A percentile compares a stretch with the other conserved stretches of the same genome.
Evolutionary conservation across 75 land plant species (phyloP).

Genomic region (Pinus taeda): DNA sequence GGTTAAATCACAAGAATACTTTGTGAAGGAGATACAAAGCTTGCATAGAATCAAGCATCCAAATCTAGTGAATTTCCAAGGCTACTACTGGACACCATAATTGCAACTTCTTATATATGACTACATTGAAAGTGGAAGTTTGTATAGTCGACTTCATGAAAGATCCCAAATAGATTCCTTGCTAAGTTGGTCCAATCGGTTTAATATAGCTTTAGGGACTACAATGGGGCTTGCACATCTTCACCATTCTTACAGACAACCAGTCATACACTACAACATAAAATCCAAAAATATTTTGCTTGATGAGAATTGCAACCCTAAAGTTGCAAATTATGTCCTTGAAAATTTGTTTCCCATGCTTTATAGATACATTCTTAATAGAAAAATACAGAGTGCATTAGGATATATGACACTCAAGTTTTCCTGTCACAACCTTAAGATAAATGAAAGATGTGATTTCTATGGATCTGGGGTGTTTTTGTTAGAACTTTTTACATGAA

Average conservation of each 20-base stretch:
- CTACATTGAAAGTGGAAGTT: slow-evolving; percentile 69
- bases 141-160: slow-evolving; percentile 82
- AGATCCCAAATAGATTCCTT: slow-evolving; percentile 3
- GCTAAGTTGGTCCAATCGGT: slow-evolving; percentile 71
- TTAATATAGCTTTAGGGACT: slow-evolving; percentile 31
- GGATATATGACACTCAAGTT: slow-evolving; percentile 99
- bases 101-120: slow-evolving; percentile 94
- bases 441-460: slow-evolving; percentile 94
- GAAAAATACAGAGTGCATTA: slow-evolving; percentile 92
- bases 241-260: slow-evolving; percentile 34
- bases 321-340: slow-evolving; percentile 26
- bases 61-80: slow-evolving; percentile 74
- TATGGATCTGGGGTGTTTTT: slow-evolving; percentile 16
- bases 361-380: slow-evolving; percentile 77
- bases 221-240: slow-evolving; percentile 38
- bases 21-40: slow-evolving; percentile 74
- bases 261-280: slow-evolving; percentile 35
- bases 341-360: slow-evolving; percentile 64
- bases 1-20: slow-evolving; percentile 75
- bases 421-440: slow-evolving; percentile 73
- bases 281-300: slow-evolving; percentile 42
- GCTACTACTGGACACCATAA: slow-evolving; percentile 95
- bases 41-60: slow-evolving; percentile 65
- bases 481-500: slow-evolving; percentile 83
- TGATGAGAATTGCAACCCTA: slow-evolving; percentile 16